Evolutionary conservation across 1,284 basidiomycete genomes (phyloP), one percentile per base, ranked within the genome.

Genomic region (Tausonia pullulans): DNA sequence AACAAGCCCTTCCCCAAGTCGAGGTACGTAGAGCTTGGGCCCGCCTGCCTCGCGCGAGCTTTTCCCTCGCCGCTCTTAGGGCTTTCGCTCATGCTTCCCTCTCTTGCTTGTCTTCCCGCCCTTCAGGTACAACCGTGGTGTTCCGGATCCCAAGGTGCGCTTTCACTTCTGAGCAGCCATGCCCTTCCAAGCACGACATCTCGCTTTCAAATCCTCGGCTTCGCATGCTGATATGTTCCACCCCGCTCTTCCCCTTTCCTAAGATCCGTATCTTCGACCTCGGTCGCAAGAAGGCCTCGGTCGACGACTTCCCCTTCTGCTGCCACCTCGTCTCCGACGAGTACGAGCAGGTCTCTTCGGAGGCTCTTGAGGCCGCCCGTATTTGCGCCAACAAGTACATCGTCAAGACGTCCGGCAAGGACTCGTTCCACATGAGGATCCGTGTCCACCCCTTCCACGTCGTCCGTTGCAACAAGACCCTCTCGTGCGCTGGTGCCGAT

Each of bases 351-450:
- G 84, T 98, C 65, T 95, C 91, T 48, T 88, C 86, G 58, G 95
- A 98, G 79, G 94, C 94, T 61, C 87, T 98, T 67, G 95, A 98
- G 81, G 95, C 95, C 55, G 94, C 94, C 65, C 94, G 94, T 81
- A 98, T 98, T 73, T 97, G 94, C 76, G 92, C 92, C 79, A 98
- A 98, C 90, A 98, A 98, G 82, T 98, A 98, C 79, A 88, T 98
- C 71, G 95, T 92, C 75, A 98, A 98, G 86, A 93, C 89, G 40
- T 86, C 90, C 61, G 95, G 95, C 76, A 98, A 98, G 82, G 95
- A 98, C 75, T 90, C 94, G 27, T 98, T 98, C 93, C 95, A 98
- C 79, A 78, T 98, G 77, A 86, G 95, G 74, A 92, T 98, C 72
- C 89, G 94, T 70, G 92, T 92, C 66, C 95, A 98, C 82, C 95